Evolutionary conservation across 331 rosid species (phyloP).

Genomic region (Acacia pycnantha): DNA sequence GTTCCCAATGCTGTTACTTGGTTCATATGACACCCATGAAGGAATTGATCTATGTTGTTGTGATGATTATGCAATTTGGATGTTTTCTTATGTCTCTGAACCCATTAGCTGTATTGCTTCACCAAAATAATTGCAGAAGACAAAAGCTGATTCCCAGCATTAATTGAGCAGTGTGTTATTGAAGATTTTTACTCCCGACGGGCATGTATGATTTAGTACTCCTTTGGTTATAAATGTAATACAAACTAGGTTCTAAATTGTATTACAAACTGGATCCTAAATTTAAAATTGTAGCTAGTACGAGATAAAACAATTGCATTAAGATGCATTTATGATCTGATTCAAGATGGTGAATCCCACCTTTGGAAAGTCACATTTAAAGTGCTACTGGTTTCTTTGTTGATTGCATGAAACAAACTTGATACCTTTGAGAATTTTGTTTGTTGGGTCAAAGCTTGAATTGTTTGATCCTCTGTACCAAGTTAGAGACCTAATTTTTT

Average conservation of each 20-base stretch:
- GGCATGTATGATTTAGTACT: background rate
- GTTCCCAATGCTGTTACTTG: no score
- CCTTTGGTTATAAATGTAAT: no score
- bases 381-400: background rate
- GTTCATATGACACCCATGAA: slow-evolving; percentile 24
- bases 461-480: background rate
- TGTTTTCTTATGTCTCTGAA: background rate
- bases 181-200: background rate
- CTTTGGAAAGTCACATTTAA: background rate
- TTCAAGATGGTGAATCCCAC: slow-evolving; percentile 10
- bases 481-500: no score
- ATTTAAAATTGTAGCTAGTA: no score
- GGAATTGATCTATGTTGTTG: slow-evolving; percentile 18
- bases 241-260: no score
- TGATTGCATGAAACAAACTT: background rate
- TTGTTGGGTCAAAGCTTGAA: background rate
- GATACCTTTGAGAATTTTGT: background rate
- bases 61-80: slow-evolving; percentile 11
- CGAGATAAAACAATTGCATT: slow-evolving; percentile 8
- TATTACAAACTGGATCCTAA: no score
- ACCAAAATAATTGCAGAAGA: slow-evolving; percentile 14
- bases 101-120: background rate
- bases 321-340: background rate
- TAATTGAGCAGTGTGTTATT: slow-evolving; percentile 14
- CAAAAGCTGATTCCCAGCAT: slow-evolving; percentile 11